Conservation (phyloP, 768 basidiomycete genomes). For the Cystofilobasidium ferigula region DNA sequence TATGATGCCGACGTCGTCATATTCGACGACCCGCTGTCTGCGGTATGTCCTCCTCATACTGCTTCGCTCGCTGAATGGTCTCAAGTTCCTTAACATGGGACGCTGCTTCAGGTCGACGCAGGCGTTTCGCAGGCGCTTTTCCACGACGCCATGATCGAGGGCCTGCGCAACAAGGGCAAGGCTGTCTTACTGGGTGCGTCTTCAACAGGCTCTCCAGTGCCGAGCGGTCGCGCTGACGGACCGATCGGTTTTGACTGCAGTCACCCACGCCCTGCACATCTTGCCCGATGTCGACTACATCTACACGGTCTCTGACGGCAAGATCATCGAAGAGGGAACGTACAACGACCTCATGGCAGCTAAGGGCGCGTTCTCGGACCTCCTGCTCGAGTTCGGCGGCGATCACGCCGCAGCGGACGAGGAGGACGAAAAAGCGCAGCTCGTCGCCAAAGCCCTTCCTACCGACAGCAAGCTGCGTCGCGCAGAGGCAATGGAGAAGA, state of each 20-base stretch:
- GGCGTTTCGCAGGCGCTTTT: conserved; percentile 82
- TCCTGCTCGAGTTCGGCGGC: conserved; percentile 55
- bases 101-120: no score
- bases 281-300: conserved; percentile 79
- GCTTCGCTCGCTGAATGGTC: no score
- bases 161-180: conserved; percentile 47
- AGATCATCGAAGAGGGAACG: conserved; percentile 66
- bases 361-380: conserved; percentile 49
- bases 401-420: conserved; percentile 32
- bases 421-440: conserved; percentile 37
- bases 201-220: background rate
- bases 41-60: no score
- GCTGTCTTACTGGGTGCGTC: conserved; percentile 54
- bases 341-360: conserved; percentile 56
- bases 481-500: conserved; percentile 39
- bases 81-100: no score
- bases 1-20: conserved; percentile 75
- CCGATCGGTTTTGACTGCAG: conserved; percentile 34
- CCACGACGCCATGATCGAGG: conserved; percentile 64
- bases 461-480: conserved; percentile 36
- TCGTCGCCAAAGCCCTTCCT: conserved; percentile 17
- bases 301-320: conserved; percentile 62
- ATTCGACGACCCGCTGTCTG: conserved; percentile 78
- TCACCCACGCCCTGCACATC: conserved; percentile 86
- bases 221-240: no score